phyloP scores from a whole-genome alignment of 2,329 filamentous ascomycete genomes.

The Pseudophaeomoniella oleicola region DNA sequence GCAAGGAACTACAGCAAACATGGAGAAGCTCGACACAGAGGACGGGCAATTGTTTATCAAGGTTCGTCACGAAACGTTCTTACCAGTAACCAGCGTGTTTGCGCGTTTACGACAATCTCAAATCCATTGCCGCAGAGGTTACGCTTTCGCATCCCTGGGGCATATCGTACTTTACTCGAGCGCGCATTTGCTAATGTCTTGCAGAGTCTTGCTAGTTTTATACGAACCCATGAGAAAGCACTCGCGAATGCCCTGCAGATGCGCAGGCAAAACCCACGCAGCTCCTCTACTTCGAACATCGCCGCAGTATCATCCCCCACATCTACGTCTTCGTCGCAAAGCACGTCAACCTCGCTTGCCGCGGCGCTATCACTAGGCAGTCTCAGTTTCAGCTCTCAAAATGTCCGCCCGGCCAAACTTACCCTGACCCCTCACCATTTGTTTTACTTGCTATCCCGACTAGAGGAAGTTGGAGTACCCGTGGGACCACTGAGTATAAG shows the following conservation, averaged over 20 bases:
- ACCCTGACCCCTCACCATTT: constrained; percentile 91
- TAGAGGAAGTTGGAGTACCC: constrained; percentile 79
- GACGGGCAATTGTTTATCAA: constrained; percentile 36
- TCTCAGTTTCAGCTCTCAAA: constrained; percentile 71
- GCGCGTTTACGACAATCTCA: background rate
- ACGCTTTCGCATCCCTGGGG: background rate
- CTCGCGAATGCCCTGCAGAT: constrained; percentile 90
- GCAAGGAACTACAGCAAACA: constrained; percentile 10
- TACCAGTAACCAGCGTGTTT: background rate
- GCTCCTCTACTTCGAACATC: constrained; percentile 48
- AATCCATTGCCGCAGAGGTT: background rate
- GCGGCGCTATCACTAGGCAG: constrained; percentile 77
- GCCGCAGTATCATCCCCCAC: constrained; percentile 45
- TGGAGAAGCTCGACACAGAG: constrained; percentile 35
- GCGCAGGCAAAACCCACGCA: constrained; percentile 52
- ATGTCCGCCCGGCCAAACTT: constrained; percentile 76
- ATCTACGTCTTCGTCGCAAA: constrained; percentile 34
- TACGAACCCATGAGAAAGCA: constrained; percentile 93
- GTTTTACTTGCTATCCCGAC: constrained; percentile 88
- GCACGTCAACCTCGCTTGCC: constrained; percentile 58
- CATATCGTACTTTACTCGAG: background rate
- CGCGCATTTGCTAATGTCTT: background rate
- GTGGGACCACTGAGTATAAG: constrained; percentile 95
- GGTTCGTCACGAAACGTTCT: constrained; percentile 14
- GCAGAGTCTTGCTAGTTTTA: constrained; percentile 88